Evolutionary conservation across 2,329 filamentous ascomycete genomes (phyloP), one percentile per base, ranked within the genome.

Genomic region (Tolypocladium inflatum): DNA sequence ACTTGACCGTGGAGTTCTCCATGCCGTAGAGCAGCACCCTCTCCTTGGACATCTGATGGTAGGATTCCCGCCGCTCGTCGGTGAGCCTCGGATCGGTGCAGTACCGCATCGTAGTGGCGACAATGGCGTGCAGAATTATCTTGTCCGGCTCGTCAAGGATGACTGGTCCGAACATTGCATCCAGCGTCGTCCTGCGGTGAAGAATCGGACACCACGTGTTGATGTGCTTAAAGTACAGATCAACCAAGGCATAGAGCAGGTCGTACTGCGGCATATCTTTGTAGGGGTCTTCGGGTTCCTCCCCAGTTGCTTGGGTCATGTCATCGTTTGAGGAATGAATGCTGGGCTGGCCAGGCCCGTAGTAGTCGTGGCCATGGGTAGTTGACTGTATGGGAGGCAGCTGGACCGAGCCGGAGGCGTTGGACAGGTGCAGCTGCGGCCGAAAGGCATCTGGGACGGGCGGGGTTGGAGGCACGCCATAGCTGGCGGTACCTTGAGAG

Each of bases 151-250:
- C 90, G 42, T 92, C 88, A 2, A 94, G 76, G 1, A 86, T 83
- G 0, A 86, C 84, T 1, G 87, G 83, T 0, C 90, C 90, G 64
- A 96, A 96, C 0, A 96, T 78, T 0, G 86, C 85, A 64, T 96
- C 89, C 10, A 96, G 73, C 0, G 91, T 96, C 4, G 88, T 86
- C 66, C 89, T 86, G 26, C 90, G 84, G 71, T 96, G 90, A n/a
- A 96, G 77, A 30, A 96, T 94, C 0, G 92, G 91, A 68, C 91
- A 96, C 87, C 88, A 91, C 0, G 87, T 88, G 66, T 91, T 90
- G 68, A 91, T 83, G 66, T 91, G 85, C 61, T 90, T 89, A 66
- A 91, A 91, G 68, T 90, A 91, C 0, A 91, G 77, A 64, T 91
- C 88, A 8, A 88, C 87, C 13, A 91, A 73, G 2, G 85, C 80